phyloP scores from a whole-genome alignment of 768 basidiomycete species.

The Leccinum fibrillosum region DNA sequence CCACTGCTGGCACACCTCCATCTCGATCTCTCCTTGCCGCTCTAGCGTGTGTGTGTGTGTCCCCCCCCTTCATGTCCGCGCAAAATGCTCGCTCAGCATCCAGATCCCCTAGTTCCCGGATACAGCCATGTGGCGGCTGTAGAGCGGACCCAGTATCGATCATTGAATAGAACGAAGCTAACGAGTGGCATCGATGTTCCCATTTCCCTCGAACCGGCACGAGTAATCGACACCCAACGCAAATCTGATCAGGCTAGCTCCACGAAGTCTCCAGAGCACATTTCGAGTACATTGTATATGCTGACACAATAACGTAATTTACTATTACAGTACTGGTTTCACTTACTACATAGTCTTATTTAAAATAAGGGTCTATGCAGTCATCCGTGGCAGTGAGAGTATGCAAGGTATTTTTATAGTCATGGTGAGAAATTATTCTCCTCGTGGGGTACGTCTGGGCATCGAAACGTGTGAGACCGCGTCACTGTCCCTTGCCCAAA shows the following conservation, averaged over 20 bases:
- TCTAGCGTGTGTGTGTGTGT: neutral
- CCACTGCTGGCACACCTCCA: no score
- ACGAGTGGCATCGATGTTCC: neutral
- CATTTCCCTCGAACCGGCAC: neutral
- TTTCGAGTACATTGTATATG: conserved; percentile 2
- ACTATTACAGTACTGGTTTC: conserved; percentile 12
- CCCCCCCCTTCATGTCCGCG: conserved; percentile 19
- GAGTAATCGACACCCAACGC: neutral
- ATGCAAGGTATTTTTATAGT: conserved; percentile 25
- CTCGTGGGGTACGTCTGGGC: conserved; percentile 24
- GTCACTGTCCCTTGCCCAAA: neutral
- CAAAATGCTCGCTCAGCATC: neutral
- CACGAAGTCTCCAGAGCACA: neutral
- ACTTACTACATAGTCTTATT: conserved; percentile 1
- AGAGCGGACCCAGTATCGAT: conserved; percentile 5
- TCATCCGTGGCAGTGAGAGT: conserved; percentile 19
- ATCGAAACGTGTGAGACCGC: conserved; percentile 8
- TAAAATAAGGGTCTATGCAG: conserved; percentile 8
- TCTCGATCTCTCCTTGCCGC: neutral
- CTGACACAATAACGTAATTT: conserved; percentile 19
- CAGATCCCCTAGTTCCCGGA: conserved; percentile 1
- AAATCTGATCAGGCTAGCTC: conserved; percentile 3
- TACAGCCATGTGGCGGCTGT: conserved; percentile 12
- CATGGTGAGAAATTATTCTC: conserved; percentile 20
- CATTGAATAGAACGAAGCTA: neutral